Base-by-base conservation (phyloP, 2,329 filamentous ascomycete genomes). In the Aureobasidium pullulans region DNA sequence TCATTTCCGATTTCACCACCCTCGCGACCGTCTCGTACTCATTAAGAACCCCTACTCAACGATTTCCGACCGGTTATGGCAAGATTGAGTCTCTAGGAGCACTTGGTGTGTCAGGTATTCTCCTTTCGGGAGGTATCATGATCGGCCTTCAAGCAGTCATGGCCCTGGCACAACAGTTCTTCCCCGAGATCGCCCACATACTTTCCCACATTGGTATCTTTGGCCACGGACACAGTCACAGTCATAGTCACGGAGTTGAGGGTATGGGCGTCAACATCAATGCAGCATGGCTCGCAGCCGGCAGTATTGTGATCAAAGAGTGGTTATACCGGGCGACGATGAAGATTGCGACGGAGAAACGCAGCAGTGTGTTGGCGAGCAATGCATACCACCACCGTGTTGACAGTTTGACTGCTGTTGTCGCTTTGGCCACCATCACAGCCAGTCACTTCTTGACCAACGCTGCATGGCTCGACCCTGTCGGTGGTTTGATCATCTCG, bases 251-350 rank as follows among this genome's bases (percentile, higher is more conserved):
- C 71, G 77, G 73, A 4, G 48, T 42, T 3, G 63, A 60, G 19
- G 81, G 81, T 59, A 76, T 82, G 37, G 83, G 85, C 1, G 94
- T 94, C 0, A 96, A 90, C 72, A 82, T 99, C 65, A 92, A 97
- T 72, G 94, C 94, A 23, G 93, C 90, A 7, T 99, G 94, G 94
- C 77, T 99, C 61, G 93, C 94, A 37, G 88, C 84, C 42, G 93
- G 90, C 19, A 96, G 90, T 1, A 94, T 99, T 60, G 74, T 90
- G 29, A 79, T 97, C 68, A 99, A 99, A 76, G 94, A 99, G 75
- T 99, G 92, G 90, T 79, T 99, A 29, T 99, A 97, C 71, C 87
- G 88, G 78, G 90, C 93, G 64, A 99, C 93, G 94, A 84, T 97
- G 87, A 97, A 96, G 77, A 85, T 99, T 62, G 94, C 94, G 47